Evolutionary conservation across 805 yeast genomes (phyloP), one percentile per base, ranked within the genome.

Genomic region (Ogataea allantospora): DNA sequence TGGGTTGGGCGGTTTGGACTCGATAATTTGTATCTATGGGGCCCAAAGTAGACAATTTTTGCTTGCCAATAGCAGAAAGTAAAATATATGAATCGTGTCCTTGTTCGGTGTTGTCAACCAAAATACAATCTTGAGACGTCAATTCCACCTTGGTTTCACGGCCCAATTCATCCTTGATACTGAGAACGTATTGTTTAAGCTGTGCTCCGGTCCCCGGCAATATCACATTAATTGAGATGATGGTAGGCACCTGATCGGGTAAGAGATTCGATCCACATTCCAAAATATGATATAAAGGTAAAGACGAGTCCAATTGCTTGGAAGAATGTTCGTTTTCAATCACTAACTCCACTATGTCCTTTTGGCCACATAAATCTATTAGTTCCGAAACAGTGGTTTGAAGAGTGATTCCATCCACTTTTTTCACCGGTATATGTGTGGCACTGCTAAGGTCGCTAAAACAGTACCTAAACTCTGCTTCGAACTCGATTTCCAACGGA

Each of bases 101-200:
- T 4, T 35, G 33, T 9, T 54, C 46, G 25, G 62, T 59, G 18
- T 38, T 38, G 15, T 69, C 75, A 10, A 57, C 55, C 5, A 70
- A 42, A 9, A 70, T 67, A 46, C 74, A 68, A 31, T 71, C 73
- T 16, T 69, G 67, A 0, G 68, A 53, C 30, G 59, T 59, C 35
- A 70, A 54, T 2, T 40, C 39, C 9, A 52, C 61, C 12, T 28
- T 26, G 7, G 33, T 39, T 12, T 33, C 25, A 3, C 38, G 33
- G 3, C 50, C 52, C 7, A 37, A 50, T 12, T 38, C 33, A 12
- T 43, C 35, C 8, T 39, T 42, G 15, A 57, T 27, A 5, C 48
- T 42, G 18, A 63, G 46, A 37, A 56, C 58, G 40, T 61, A 67
- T 7, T 47, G 52, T 5, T 47, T 37, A 4, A 52, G 33, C 15